Evolutionary conservation across 176 grass and related monocot species (phyloP), one percentile per base, ranked within the genome.

Genomic region (Canna indica): DNA sequence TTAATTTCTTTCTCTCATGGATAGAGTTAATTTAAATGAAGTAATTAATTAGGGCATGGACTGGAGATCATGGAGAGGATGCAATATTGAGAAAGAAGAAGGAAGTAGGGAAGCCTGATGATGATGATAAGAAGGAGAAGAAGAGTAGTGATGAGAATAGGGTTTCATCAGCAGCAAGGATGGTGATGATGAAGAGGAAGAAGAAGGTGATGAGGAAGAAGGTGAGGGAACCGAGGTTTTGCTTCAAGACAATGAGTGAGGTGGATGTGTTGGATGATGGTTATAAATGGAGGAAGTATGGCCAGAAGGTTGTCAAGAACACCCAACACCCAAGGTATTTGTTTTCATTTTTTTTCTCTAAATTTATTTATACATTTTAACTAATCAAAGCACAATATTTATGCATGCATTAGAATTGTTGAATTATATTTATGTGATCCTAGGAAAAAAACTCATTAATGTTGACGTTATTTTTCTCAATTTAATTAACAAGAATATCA

Each of bases 301-400:
- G 93, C 32, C 93, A 97, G 84, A 97, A 97, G 77, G 86, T 97
- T 64, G 93, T 97, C 85, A 97, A 97, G 88, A 92, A 97, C 84
- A 97, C 88, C 25, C 86, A 97, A 67, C 86, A 97, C 68, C 93
- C 93, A 42, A 87, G 93, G 93, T 97, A 95, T 30, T 45, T 39
- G 77, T 58, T 26, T 32, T 69, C 22, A 11, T 34, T 69, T 31
- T 15, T 36, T n/a, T n/a, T n/a, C n/a, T n/a, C n/a, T n/a, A n/a
- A n/a, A n/a, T n/a, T n/a, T n/a, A n/a, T n/a, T n/a, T n/a, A n/a
- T n/a, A n/a, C n/a, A n/a, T n/a, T n/a, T n/a, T n/a, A n/a, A n/a
- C n/a, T n/a, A n/a, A n/a, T n/a, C n/a, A n/a, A n/a, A n/a, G n/a
- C n/a, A n/a, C n/a, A n/a, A n/a, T n/a, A n/a, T n/a, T n/a, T n/a